These are phyloP conservation scores for Calonectria pseudoreteaudii DNA, from an alignment of 2,329 filamentous ascomycete species.

Conservation along the genomic window DNA sequence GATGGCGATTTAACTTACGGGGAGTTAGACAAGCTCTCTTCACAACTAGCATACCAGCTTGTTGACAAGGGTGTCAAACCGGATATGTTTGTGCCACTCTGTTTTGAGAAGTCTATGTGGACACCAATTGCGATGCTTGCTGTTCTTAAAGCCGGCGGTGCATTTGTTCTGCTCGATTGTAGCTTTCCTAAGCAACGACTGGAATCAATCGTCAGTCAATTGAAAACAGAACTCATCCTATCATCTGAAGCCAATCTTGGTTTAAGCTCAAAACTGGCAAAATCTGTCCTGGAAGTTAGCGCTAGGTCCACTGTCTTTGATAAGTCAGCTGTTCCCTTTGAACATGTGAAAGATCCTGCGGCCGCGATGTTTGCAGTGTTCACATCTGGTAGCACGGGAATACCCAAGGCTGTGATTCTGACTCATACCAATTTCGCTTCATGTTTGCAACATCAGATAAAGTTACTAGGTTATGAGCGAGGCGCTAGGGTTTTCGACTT, in stretches of 20 bases:
- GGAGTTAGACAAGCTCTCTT: constrained; percentile 53
- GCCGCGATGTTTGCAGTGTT: too few species aligned
- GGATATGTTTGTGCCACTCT: constrained; percentile 30
- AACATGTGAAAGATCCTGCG: constrained; percentile 17
- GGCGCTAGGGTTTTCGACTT: too few species aligned
- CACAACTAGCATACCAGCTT: constrained; percentile 51
- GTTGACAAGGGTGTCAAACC: constrained; percentile 40
- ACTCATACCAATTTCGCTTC: constrained; percentile 9
- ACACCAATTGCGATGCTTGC: constrained; percentile 37
- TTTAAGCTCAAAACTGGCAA: not conserved
- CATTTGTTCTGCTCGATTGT: constrained; percentile 34
- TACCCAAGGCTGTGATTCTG: constrained; percentile 25
- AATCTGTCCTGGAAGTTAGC: not conserved
- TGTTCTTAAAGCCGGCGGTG: constrained; percentile 41
- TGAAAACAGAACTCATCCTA: not conserved
- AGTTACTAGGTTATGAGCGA: not conserved
- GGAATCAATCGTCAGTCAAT: constrained; percentile 13
- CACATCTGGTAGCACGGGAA: too few species aligned
- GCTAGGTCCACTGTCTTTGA: not conserved
- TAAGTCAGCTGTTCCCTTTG: not conserved
- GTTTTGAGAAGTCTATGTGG: constrained; percentile 41
- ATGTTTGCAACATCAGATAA: constrained; percentile 30
- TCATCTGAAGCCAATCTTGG: not conserved
- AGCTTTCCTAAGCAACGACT: constrained; percentile 24
- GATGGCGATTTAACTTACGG: constrained; percentile 51